These are phyloP conservation scores for Pyrus communis DNA, from an alignment of 306 rosid genomes.

Conservation along the genomic window DNA sequence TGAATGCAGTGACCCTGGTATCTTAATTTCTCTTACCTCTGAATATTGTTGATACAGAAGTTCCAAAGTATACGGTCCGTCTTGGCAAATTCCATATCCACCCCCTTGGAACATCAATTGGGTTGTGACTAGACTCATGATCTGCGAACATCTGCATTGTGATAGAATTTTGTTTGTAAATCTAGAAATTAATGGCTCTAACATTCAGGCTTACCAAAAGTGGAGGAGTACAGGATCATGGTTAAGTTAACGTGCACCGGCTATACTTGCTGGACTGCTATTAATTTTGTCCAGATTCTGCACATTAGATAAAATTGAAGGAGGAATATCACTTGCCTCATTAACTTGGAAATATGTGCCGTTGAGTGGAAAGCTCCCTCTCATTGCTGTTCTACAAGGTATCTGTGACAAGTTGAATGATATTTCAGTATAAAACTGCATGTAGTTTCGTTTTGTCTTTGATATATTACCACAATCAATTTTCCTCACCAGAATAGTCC, in stretches of 20 bases:
- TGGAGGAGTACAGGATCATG: neutral
- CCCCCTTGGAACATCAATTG: slow-evolving; percentile 66
- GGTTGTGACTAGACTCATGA: slow-evolving; percentile 57
- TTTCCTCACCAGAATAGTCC: slow-evolving; percentile 70
- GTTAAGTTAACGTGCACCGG: neutral
- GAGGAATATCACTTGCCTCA: slow-evolving; percentile 41
- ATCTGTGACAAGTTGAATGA: slow-evolving; percentile 35
- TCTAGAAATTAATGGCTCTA: neutral
- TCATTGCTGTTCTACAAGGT: slow-evolving; percentile 89
- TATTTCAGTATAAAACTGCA: slow-evolving; percentile 10
- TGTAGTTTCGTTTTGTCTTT: neutral
- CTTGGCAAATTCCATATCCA: slow-evolving; percentile 93
- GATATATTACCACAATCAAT: neutral
- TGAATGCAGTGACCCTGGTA: slow-evolving; percentile 7
- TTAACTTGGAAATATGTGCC: slow-evolving; percentile 95
- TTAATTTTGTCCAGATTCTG: neutral
- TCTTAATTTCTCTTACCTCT: slow-evolving; percentile 37
- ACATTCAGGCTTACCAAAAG: neutral
- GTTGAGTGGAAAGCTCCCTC: slow-evolving; percentile 89
- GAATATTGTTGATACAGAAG: slow-evolving; percentile 70
- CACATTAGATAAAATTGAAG: neutral
- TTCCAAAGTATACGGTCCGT: slow-evolving; percentile 80
- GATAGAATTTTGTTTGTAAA: slow-evolving; percentile 6
- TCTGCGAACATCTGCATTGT: slow-evolving; percentile 77
- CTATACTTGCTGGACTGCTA: neutral